These are phyloP conservation scores for Fusarium sp. DNA, from an alignment of 2,329 filamentous ascomycete species.

Conservation along the genomic window DNA sequence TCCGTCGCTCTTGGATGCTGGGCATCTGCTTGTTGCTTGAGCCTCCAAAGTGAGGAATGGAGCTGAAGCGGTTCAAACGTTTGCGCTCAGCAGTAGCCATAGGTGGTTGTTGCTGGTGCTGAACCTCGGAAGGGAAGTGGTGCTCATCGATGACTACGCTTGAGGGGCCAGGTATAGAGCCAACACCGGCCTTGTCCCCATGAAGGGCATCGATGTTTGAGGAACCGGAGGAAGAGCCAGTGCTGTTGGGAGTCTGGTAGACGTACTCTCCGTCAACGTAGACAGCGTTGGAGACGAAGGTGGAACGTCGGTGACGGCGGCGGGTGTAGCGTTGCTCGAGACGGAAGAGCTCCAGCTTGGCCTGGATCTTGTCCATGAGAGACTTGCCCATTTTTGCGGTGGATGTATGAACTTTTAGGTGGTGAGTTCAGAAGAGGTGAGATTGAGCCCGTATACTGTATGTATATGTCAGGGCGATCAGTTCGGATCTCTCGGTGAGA, in stretches of 20 bases:
- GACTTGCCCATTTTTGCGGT: conserved; percentile 57
- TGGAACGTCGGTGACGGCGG: conserved; percentile 84
- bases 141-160: conserved; percentile 42
- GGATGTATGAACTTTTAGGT: neutral
- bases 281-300: conserved; percentile 86
- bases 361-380: conserved; percentile 68
- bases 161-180: conserved; percentile 30
- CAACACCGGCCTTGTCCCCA: conserved; percentile 44
- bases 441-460: neutral
- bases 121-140: conserved; percentile 28
- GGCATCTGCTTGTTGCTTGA: conserved; percentile 49
- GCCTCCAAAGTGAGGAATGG: conserved; percentile 63
- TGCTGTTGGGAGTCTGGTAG: conserved; percentile 72
- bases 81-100: conserved; percentile 52
- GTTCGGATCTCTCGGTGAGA: conserved; percentile 18
- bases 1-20: conserved; percentile 53
- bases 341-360: conserved; percentile 88
- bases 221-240: conserved; percentile 63
- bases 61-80: conserved; percentile 63
- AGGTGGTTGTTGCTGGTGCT: conserved; percentile 27
- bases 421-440: neutral
- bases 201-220: conserved; percentile 51
- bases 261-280: conserved; percentile 98
- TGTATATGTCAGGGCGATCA: conserved; percentile 3
- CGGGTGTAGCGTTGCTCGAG: conserved; percentile 95